Percentiles rank a stretch among this genome's conserved stretches.
Conservation (phyloP, 768 basidiomycete genomes). For the Termitomyces sp. region DNA sequence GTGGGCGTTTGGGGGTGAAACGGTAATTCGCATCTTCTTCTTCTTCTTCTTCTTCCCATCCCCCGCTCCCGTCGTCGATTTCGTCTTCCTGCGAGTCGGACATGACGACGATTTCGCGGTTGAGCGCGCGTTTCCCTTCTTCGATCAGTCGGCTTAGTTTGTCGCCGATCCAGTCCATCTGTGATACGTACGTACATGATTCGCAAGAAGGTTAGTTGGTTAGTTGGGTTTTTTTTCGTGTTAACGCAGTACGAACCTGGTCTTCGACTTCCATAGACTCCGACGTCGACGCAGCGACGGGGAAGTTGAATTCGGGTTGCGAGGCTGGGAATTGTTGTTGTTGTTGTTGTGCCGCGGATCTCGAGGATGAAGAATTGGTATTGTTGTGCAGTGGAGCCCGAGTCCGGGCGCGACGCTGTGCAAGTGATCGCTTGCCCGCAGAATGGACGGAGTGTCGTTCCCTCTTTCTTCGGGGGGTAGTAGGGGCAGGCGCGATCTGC, state of each 20-base stretch:
- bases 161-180: conserved; percentile 86
- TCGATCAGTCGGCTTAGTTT: conserved; percentile 67
- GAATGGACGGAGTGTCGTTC: neutral
- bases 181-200: conserved; percentile 1
- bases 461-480: conserved; percentile 5
- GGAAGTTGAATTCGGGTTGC: conserved; percentile 43
- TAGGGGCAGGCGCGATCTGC: conserved; percentile 28
- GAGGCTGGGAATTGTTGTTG: conserved; percentile 26
- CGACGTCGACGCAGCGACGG: conserved; percentile 16
- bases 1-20: conserved; percentile 12
- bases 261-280: conserved; percentile 39
- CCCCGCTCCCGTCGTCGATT: conserved; percentile 70
- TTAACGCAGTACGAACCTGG: conserved; percentile 39
- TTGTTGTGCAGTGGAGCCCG: conserved; percentile 16
- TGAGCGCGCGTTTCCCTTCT: conserved; percentile 75
- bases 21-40: conserved; percentile 40
- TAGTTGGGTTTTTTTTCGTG: too few relatives aligned
- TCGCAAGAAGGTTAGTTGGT: neutral
- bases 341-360: neutral
- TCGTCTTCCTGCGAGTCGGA: conserved; percentile 72
- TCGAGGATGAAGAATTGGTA: conserved; percentile 1
- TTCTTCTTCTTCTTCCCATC: conserved; percentile 77
- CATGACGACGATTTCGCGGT: conserved; percentile 75
- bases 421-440: neutral
- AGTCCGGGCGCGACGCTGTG: conserved; percentile 10